Evolutionary conservation across 352 stramenopile species (phyloP), one percentile per base, ranked within the genome.

Genomic region (Albugo candida): DNA sequence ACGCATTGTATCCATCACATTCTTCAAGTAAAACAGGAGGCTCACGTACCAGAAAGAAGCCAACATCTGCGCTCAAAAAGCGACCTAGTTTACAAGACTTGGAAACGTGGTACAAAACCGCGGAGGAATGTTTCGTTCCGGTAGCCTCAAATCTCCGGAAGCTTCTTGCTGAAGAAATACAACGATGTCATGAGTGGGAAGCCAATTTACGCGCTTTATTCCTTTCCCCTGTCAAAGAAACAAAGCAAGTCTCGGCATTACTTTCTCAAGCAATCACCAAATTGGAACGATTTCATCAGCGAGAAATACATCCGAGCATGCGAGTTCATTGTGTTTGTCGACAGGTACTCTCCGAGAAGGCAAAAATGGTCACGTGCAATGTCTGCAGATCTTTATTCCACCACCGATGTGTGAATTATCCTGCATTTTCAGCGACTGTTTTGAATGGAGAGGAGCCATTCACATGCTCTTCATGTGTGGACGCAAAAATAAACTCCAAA

Each of bases 171-270:
- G 55, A 56, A 1, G 62, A 73, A 2, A 45, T 83, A 3, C 70
- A 89, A 36, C 72, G 85, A 48, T 83, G 70, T 18, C 67, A 59
- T 5, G 70, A 73, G 0, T 89, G 77, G 77, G 64, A 67, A 18
- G 44, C 65, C 1, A 52, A 64, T 13, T 64, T 79, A 13, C 58
- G 69, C 24, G 52, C 55, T 2, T 41, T 87, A 14, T 87, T 89
- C 49, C 47, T 83, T 17, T 65, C 64, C 13, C 49, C 65, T 8
- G 64, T 63, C 16, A 60, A 71, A 27, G 49, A 50, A 13, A 50
- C 64, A 24, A 21, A 65, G 37, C 45, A 55, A 34, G 50, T 80
- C 17, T 31, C 56, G 35, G 36, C 53, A n/a, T 81, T 86, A 43
- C 59, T 86, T 16, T 49, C 63, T 2, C 58, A 47, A 13, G 65